A percentile compares a stretch with the other conserved stretches of the same genome.
Evolutionary conservation across 495 filamentous ascomycete genomes (phyloP).

Genomic region (Penicillium alfredii): DNA sequence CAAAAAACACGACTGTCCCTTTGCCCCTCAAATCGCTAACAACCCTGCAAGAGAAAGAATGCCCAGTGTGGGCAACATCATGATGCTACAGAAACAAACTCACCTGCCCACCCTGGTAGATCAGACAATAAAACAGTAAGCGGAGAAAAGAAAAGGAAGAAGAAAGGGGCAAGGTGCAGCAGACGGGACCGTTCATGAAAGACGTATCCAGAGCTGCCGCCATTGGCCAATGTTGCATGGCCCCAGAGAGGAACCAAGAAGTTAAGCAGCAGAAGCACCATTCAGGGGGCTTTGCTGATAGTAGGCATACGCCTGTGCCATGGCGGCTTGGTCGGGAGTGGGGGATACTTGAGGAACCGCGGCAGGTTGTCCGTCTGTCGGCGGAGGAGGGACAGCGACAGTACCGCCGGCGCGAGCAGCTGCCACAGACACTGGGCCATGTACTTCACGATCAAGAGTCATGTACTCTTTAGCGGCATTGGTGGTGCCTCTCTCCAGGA

Average conservation of each 20-base stretch:
- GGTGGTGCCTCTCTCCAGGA: constrained; percentile 78
- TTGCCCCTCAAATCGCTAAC: constrained; percentile 30
- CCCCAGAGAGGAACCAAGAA: not conserved
- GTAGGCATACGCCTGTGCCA: constrained; percentile 33
- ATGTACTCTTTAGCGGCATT: constrained; percentile 83
- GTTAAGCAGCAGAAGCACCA: constrained; percentile 18
- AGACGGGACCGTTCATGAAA: constrained; percentile 12
- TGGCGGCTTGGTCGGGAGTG: constrained; percentile 16
- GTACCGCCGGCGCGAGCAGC: constrained; percentile 28
- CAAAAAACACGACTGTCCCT: too few relatives aligned
- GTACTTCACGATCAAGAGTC: constrained; percentile 75
- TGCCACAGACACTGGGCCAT: constrained; percentile 53
- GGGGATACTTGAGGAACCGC: constrained; percentile 10
- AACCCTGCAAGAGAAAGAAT: constrained; percentile 16
- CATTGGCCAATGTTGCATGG: constrained; percentile 1
- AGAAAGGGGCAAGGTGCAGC: constrained; percentile 1
- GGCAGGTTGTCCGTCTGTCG: constrained; percentile 12
- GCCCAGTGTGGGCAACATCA: constrained; percentile 13
- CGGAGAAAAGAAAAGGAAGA: constrained; percentile 3
- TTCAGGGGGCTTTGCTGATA: constrained; percentile 37
- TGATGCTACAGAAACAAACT: constrained; percentile 31
- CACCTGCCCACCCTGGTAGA: constrained; percentile 20
- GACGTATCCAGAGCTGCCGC: constrained; percentile 7
- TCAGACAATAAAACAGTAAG: constrained; percentile 5
- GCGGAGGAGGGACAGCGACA: constrained; percentile 11